Conservation (phyloP, 2,329 filamentous ascomycete genomes). For the Xylaria sp. region DNA sequence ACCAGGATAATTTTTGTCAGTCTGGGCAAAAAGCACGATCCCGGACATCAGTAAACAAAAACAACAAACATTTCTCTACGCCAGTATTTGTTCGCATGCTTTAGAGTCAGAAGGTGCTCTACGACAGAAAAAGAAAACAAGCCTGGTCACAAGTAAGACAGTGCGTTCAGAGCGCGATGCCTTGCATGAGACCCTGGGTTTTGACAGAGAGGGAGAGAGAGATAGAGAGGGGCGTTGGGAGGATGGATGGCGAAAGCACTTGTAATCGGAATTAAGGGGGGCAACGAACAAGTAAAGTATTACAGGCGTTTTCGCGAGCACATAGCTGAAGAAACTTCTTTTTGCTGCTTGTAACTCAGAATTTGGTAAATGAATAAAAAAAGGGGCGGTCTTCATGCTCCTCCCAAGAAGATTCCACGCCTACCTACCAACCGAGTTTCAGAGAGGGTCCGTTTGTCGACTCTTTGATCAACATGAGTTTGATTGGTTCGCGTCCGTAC, state of each 20-base stretch:
- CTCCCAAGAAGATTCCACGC: not conserved
- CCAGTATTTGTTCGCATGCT: slow-evolving; percentile 13
- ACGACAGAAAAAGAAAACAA: not conserved
- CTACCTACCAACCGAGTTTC: too few species aligned
- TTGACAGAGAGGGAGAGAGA: not conserved
- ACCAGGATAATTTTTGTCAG: slow-evolving; percentile 24
- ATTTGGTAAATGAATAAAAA: not conserved
- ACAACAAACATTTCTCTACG: slow-evolving; percentile 10
- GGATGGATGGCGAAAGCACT: slow-evolving; percentile 5
- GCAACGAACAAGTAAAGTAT: not conserved
- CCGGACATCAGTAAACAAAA: not conserved
- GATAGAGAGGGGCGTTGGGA: slow-evolving; percentile 10
- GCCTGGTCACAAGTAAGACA: slow-evolving; percentile 7
- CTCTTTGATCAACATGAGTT: too few species aligned
- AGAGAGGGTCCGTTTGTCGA: not conserved
- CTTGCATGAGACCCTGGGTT: slow-evolving; percentile 5
- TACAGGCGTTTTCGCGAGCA: slow-evolving; percentile 10
- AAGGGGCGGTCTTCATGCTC: not conserved
- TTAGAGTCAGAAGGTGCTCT: slow-evolving; percentile 5
- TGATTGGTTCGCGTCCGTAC: too few species aligned
- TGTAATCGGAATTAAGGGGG: slow-evolving; percentile 5
- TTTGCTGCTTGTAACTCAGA: not conserved
- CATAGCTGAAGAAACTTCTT: slow-evolving; percentile 3
- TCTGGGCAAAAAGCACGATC: slow-evolving; percentile 10
- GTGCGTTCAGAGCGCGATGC: slow-evolving; percentile 1